A percentile compares a stretch with the other conserved stretches of the same genome.
phyloP scores from a whole-genome alignment of 129 eudicot species.

The Artemisia argyi region DNA sequence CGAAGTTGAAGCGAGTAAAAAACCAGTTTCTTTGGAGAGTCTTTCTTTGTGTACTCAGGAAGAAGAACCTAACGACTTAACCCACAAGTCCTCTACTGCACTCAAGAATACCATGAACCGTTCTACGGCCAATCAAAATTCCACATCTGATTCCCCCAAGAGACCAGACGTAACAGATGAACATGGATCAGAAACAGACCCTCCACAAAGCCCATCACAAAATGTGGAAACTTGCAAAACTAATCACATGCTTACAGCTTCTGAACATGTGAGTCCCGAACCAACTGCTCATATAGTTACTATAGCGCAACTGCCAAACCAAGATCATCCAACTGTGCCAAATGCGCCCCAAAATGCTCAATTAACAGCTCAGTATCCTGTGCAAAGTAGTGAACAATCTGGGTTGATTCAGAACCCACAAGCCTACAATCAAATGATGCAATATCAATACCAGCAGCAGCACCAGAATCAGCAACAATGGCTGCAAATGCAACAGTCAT shows the following conservation, averaged over 20 bases:
- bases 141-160: conserved; percentile 27
- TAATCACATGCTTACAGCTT: conserved; percentile 23
- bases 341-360: conserved; percentile 33
- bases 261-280: conserved; percentile 18
- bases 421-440: conserved; percentile 56
- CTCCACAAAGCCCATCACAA: conserved; percentile 32
- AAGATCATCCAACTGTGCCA: conserved; percentile 20
- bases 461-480: conserved; percentile 59
- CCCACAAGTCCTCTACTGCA: conserved; percentile 17
- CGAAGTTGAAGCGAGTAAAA: conserved; percentile 19
- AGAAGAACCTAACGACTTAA: conserved; percentile 29
- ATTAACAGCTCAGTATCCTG: conserved; percentile 28
- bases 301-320: conserved; percentile 10
- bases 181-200: conserved; percentile 28
- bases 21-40: conserved; percentile 30
- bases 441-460: conserved; percentile 61
- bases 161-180: conserved; percentile 18
- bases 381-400: conserved; percentile 45
- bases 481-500: conserved; percentile 49
- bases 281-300: background rate
- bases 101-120: conserved; percentile 14
- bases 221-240: conserved; percentile 27
- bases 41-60: conserved; percentile 1
- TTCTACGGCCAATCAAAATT: conserved; percentile 1
- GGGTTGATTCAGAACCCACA: conserved; percentile 41